phyloP scores from a whole-genome alignment of 352 stramenopile genomes.

The Sclerospora graminicola region DNA sequence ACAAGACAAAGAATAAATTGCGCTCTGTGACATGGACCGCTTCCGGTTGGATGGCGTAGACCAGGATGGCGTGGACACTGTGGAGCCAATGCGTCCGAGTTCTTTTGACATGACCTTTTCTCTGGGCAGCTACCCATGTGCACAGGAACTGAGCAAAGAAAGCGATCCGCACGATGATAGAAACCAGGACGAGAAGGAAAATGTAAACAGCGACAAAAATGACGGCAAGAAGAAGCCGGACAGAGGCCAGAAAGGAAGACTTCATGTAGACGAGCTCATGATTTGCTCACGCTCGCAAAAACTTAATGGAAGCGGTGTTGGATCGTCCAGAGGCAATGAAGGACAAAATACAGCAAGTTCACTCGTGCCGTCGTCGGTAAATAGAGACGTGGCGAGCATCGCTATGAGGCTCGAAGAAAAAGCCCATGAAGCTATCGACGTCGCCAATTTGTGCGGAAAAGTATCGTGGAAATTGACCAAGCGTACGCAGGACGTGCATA shows the following conservation, averaged over 20 bases:
- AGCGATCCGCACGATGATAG: slow-evolving; percentile 16
- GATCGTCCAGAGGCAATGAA: slow-evolving; percentile 5
- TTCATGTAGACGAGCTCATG: slow-evolving; percentile 35
- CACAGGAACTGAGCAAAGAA: slow-evolving; percentile 16
- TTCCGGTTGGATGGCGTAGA: slow-evolving; percentile 75
- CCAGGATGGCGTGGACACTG: slow-evolving; percentile 59
- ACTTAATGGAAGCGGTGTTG: slow-evolving; percentile 4
- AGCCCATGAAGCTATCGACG: slow-evolving; percentile 49
- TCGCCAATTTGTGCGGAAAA: slow-evolving; percentile 45
- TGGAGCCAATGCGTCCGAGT: slow-evolving; percentile 79
- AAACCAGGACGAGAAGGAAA: slow-evolving; percentile 16
- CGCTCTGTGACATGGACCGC: slow-evolving; percentile 51
- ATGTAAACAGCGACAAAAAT: slow-evolving; percentile 8
- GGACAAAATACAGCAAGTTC: slow-evolving; percentile 13
- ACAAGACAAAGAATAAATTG: neutral
- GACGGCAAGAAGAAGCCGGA: slow-evolving; percentile 2
- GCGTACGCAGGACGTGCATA: slow-evolving; percentile 72
- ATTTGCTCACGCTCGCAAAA: slow-evolving; percentile 11
- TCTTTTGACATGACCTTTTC: slow-evolving; percentile 86
- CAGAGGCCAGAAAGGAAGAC: slow-evolving; percentile 34
- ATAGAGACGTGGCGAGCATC: slow-evolving; percentile 40
- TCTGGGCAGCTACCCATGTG: slow-evolving; percentile 36
- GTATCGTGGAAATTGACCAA: slow-evolving; percentile 60
- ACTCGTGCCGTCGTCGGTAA: slow-evolving; percentile 17
- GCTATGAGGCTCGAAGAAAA: slow-evolving; percentile 62